phyloP scores from a whole-genome alignment of 2,329 filamentous ascomycete genomes.

The Colletotrichum karsti region DNA sequence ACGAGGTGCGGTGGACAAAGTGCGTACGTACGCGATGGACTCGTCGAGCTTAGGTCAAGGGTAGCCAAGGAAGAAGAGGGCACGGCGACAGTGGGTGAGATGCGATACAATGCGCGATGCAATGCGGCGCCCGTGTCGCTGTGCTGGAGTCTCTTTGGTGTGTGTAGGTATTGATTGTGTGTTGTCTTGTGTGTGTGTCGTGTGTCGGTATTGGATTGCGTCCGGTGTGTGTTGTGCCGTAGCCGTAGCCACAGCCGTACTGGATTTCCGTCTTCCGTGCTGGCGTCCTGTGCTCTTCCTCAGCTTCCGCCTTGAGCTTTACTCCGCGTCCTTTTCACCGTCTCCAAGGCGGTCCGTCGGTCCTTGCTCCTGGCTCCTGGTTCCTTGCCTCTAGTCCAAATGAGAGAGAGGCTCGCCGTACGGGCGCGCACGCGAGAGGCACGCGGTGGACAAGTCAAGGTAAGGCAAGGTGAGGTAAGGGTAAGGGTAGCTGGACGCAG shows the following conservation, averaged over 20 bases:
- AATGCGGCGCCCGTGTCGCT: neutral
- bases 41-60: neutral
- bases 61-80: too few relatives aligned
- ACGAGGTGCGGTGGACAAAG: slow-evolving; percentile 18
- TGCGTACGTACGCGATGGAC: neutral
- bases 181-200: neutral
- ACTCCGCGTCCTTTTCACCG: too few relatives aligned
- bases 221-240: too few relatives aligned
- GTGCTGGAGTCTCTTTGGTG: neutral
- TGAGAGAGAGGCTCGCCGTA: neutral
- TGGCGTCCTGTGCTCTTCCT: neutral
- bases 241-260: too few relatives aligned
- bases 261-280: too few relatives aligned
- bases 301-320: too few relatives aligned
- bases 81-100: neutral
- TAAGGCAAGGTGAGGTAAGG: too few relatives aligned
- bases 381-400: neutral
- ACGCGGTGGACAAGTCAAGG: neutral
- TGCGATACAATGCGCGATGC: slow-evolving; percentile 10
- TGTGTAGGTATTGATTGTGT: neutral
- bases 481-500: too few relatives aligned
- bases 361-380: neutral
- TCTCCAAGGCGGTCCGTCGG: neutral
- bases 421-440: neutral
- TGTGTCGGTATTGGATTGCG: neutral